phyloP scores from a whole-genome alignment of 139 green algal genomes.

The Micromonas pusilla region DNA sequence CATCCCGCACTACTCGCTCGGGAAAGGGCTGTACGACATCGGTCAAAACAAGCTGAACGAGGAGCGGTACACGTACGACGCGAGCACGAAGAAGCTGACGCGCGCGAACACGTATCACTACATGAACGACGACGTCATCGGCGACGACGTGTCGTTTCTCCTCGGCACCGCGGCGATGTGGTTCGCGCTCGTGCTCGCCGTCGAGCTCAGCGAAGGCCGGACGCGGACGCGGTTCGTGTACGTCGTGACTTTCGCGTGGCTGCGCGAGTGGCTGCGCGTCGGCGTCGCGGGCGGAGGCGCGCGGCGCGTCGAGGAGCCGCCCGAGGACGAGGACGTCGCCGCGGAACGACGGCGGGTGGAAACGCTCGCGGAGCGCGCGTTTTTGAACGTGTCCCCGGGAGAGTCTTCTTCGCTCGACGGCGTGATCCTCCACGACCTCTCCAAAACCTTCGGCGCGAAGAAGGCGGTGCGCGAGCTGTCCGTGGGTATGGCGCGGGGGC shows the following conservation, averaged over 20 bases:
- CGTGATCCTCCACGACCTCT: constrained; percentile 3
- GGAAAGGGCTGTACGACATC: constrained; percentile 28
- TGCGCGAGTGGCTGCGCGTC: no score
- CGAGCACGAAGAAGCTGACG: neutral
- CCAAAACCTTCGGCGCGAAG: constrained; percentile 14
- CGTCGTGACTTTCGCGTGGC: no score
- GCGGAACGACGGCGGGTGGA: constrained; percentile 10
- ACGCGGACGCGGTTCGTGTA: no score
- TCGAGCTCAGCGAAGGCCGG: constrained; percentile 15
- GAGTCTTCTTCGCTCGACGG: neutral
- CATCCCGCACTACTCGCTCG: constrained; percentile 21
- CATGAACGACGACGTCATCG: neutral
- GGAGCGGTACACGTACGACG: neutral
- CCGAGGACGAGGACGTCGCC: constrained; percentile 22
- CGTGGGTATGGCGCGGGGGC: constrained; percentile 3
- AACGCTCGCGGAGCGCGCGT: neutral
- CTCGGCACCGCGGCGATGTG: constrained; percentile 2
- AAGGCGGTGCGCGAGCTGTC: constrained; percentile 12
- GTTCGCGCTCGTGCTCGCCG: neutral
- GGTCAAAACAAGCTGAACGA: neutral
- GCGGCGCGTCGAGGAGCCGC: neutral
- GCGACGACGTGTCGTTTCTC: constrained; percentile 3
- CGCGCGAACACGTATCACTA: neutral
- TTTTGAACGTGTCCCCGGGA: neutral
- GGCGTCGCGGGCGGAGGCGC: no score